A percentile compares a stretch with the other conserved stretches of the same genome.
Evolutionary conservation across 2,329 filamentous ascomycete genomes (phyloP).

Genomic region (Rutstroemia sp.): DNA sequence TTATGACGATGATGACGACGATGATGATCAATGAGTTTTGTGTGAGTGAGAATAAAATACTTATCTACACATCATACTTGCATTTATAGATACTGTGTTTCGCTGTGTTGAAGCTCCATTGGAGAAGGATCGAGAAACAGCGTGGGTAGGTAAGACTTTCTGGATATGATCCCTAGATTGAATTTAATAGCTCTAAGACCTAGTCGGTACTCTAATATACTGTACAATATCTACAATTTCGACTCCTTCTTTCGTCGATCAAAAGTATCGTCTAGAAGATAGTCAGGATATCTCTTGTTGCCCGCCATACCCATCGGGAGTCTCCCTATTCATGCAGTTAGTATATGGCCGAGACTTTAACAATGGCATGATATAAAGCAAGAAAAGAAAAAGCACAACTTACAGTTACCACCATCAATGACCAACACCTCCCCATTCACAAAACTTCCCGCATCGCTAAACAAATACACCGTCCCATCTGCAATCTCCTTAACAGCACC

Average conservation of each 20-base stretch:
- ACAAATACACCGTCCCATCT: constrained; percentile 84
- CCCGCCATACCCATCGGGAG: constrained; percentile 16
- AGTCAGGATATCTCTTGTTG: constrained; percentile 23
- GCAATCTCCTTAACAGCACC: constrained; percentile 83
- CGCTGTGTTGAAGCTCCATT: too few relatives aligned
- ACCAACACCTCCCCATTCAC: constrained; percentile 79
- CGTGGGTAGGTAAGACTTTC: too few relatives aligned
- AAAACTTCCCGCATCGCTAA: constrained; percentile 78
- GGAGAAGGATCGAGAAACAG: too few relatives aligned
- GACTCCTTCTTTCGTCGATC: constrained; percentile 9
- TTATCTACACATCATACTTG: too few relatives aligned
- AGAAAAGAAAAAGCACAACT: neutral
- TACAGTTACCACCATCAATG: constrained; percentile 47
- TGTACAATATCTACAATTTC: neutral
- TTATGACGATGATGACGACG: too few relatives aligned
- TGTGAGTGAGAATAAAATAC: too few relatives aligned
- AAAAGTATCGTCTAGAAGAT: constrained; percentile 22
- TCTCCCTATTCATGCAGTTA: constrained; percentile 12
- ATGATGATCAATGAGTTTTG: too few relatives aligned
- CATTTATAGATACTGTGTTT: too few relatives aligned
- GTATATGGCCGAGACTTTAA: neutral
- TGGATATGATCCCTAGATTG: neutral
- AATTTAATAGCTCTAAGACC: neutral
- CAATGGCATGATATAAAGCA: neutral
- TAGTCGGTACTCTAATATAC: neutral